These are phyloP conservation scores for Pleurotus giganteus DNA, from an alignment of 768 basidiomycete genomes.

Conservation along the genomic window DNA sequence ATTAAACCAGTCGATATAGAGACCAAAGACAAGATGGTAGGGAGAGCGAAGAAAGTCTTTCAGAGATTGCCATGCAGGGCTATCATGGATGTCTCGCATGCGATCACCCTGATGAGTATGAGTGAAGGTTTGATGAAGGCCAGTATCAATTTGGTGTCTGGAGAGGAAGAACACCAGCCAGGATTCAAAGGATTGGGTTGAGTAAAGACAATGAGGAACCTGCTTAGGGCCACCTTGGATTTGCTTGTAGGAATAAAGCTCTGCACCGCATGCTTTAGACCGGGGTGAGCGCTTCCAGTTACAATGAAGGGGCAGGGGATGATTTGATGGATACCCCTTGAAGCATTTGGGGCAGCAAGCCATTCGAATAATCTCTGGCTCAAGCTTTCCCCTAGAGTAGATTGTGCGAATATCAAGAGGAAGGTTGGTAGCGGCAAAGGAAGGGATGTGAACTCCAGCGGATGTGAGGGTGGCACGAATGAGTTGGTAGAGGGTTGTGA, in stretches of 20 bases:
- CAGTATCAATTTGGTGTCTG: slow-evolving; percentile 17
- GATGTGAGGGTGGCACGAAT: slow-evolving; percentile 12
- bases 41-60: slow-evolving; percentile 11
- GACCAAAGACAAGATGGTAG: slow-evolving; percentile 22
- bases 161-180: slow-evolving; percentile 28
- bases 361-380: slow-evolving; percentile 21
- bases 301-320: slow-evolving; percentile 16
- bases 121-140: slow-evolving; percentile 15
- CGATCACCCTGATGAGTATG: slow-evolving; percentile 2
- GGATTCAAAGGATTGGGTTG: slow-evolving; percentile 22
- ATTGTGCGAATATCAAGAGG: slow-evolving; percentile 24
- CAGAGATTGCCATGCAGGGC: slow-evolving; percentile 24
- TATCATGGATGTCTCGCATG: slow-evolving; percentile 24
- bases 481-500: slow-evolving; percentile 13
- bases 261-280: slow-evolving; percentile 17
- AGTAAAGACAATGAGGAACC: slow-evolving; percentile 21
- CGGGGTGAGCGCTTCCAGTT: slow-evolving; percentile 16
- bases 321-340: slow-evolving; percentile 10
- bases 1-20: slow-evolving; percentile 38
- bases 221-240: slow-evolving; percentile 15
- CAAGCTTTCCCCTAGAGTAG: slow-evolving; percentile 13
- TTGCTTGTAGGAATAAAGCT: slow-evolving; percentile 16
- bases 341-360: slow-evolving; percentile 27
- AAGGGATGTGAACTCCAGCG: slow-evolving; percentile 9
- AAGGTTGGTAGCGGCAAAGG: slow-evolving; percentile 9